Conservation (phyloP, 495 filamentous ascomycete genomes). For the Xylaria bambusicola region DNA sequence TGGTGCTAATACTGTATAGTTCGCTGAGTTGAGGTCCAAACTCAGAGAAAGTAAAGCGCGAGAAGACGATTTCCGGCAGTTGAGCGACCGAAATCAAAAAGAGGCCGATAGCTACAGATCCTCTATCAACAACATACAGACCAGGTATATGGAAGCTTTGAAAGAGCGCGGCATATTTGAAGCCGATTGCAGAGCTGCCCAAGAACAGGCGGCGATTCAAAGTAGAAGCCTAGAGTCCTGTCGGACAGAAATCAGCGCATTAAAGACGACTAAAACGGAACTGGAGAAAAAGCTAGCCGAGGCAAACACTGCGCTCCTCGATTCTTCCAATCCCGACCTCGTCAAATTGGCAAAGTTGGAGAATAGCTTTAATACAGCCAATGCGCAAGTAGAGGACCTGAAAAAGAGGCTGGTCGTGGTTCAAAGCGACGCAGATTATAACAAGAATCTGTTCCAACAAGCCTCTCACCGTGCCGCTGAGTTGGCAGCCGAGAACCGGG, state of each 20-base stretch:
- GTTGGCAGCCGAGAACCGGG: constrained; percentile 50
- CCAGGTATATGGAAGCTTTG: constrained; percentile 39
- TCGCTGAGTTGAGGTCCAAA: constrained; percentile 31
- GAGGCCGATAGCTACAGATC: constrained; percentile 32
- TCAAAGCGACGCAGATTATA: constrained; percentile 57
- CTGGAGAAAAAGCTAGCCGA: constrained; percentile 54
- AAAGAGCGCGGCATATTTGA: constrained; percentile 42
- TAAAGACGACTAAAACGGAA: constrained; percentile 52
- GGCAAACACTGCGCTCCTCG: constrained; percentile 48
- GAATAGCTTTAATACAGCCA: constrained; percentile 37
- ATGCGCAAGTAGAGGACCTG: constrained; percentile 37
- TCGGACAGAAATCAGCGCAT: constrained; percentile 43
- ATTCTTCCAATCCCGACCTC: constrained; percentile 49
- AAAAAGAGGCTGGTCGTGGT: constrained; percentile 48
- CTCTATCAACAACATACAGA: constrained; percentile 30
- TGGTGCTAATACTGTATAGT: constrained; percentile 24
- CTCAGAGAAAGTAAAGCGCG: constrained; percentile 27
- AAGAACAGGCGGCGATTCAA: constrained; percentile 20
- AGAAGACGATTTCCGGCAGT: constrained; percentile 30
- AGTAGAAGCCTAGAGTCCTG: constrained; percentile 39
- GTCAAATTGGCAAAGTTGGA: constrained; percentile 49
- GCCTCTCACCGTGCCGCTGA: constrained; percentile 59
- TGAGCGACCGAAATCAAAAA: constrained; percentile 31
- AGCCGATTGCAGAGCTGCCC: constrained; percentile 31
- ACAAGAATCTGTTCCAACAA: constrained; percentile 62